Evolutionary conservation across 208 protist species (phyloP).

Genomic region (Kentomonas sorsogonicus): DNA sequence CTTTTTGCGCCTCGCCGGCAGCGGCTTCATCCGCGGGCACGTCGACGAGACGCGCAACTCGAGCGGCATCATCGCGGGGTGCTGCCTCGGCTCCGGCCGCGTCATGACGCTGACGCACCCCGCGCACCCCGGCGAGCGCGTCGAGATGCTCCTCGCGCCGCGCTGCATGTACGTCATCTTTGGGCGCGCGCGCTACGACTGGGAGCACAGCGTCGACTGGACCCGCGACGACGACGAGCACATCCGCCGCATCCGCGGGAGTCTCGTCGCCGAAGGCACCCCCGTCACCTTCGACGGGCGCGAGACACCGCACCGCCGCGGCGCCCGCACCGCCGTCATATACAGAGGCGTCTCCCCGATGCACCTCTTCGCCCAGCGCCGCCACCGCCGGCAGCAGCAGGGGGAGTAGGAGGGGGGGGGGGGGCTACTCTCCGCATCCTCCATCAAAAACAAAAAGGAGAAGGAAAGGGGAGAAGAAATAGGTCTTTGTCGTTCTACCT

Average conservation of each 20-base stretch:
- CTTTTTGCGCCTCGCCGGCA: constrained; percentile 66
- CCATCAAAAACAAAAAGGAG: constrained; percentile 13
- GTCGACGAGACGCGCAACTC: constrained; percentile 81
- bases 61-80: constrained; percentile 67
- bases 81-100: constrained; percentile 55
- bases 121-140: constrained; percentile 44
- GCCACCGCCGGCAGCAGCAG: constrained; percentile 11
- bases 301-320: constrained; percentile 38
- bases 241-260: constrained; percentile 48
- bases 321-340: constrained; percentile 70
- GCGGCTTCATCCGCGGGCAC: constrained; percentile 78
- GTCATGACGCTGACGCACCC: constrained; percentile 83
- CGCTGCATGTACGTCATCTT: constrained; percentile 68
- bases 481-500: too few relatives aligned
- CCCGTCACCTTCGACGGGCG: constrained; percentile 61
- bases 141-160: constrained; percentile 75
- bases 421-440: too few relatives aligned
- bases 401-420: too few relatives aligned
- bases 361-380: constrained; percentile 48
- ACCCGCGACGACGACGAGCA: constrained; percentile 70
- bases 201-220: constrained; percentile 84
- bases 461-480: too few relatives aligned
- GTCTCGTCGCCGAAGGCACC: constrained; percentile 44
- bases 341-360: constrained; percentile 78
- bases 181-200: constrained; percentile 72